Evolutionary conservation across 495 filamentous ascomycete genomes (phyloP), one percentile per base, ranked within the genome.

Genomic region (Penicillium antarcticum): DNA sequence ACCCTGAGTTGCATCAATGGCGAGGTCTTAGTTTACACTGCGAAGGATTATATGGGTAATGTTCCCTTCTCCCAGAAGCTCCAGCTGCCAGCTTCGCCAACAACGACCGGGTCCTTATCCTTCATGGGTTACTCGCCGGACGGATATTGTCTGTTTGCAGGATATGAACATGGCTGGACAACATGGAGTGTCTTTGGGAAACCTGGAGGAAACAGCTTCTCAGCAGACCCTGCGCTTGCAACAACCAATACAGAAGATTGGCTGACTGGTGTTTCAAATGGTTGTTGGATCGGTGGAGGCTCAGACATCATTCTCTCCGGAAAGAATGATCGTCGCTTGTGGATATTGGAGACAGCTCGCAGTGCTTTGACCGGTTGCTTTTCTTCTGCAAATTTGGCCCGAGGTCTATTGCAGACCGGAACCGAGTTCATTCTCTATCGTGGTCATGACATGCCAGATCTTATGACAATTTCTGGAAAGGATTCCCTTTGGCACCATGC

Each of bases 121-220:
- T 88, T 85, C 19, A 73, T 99, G 52, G 83, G 65, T 55, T 99
- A 96, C 74, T 96, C 95, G 9, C 89, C 94, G 0, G 95, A 99
- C 63, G 95, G 95, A 33, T 97, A 97, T 63, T 96, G 92, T 61
- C 79, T 97, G 4, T 96, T 99, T 68, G 91, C 87, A 35, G 95
- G 94, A 18, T 97, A 91, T 62, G 87, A 95, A 53, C 84, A 83
- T 52, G 95, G 95, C 11, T 99, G 95, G 95, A 87, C 85, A 12
- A 91, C 84, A 31, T 97, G 91, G 91, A 97, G 92, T 66, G 95
- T 97, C 5, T 99, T 91, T 68, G 95, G 95, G 16, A 97, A 96
- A 66, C 79, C 85, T 4, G 83, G 88, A 11, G 87, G 84, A 16
- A 88, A 80, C 51, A 96, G 89, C 62, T 97, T 97, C 62, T 71